Evolutionary conservation across 2,329 filamentous ascomycete genomes (phyloP), one percentile per base, ranked within the genome.

Genomic region (Trichocomaceae sp.): DNA sequence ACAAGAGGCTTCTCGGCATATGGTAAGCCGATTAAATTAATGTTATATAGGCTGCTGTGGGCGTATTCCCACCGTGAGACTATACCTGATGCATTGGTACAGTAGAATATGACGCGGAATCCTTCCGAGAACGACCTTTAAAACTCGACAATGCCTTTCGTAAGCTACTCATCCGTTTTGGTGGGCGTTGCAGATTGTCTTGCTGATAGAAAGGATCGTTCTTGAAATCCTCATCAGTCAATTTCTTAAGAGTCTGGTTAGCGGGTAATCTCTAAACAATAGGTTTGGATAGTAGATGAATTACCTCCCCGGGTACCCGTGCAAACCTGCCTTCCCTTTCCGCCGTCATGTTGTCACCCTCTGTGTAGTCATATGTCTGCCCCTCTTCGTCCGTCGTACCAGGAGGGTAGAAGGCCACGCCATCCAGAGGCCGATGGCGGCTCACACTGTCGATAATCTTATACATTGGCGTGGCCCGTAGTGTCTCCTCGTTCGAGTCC

Each of bases 281-380:
- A 7, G 45, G 10, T 29, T 35, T 13, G 22, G 20, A 41, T 35
- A 7, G 22, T 47, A 9, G 9, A 29, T 22, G 45, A 79, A 85
- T 71, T 78, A 93, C 90, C 61, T 88, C 68, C 49, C 83, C 84
- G 3, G 85, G 81, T 76, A 83, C 92, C 47, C 88, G 81, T 73
- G 83, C 87, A 66, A 93, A 96, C 58, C 86, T 82, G 0, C 74
- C 72, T 50, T 64, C 65, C 29, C 70, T 69, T 63, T 92, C 88
- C 49, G 85, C 79, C 86, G 91, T 90, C 67, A 96, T 77, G 64
- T 96, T 90, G 2, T 85, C 80, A n/a, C 90, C 90, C 65, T 96
- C 90, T 63, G 89, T 77, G 64, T 96, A 96, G 26, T 84, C 61
- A 77, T 95, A 88, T 10, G 80, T 74, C 52, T 83, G 79, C 2